Evolutionary conservation across 805 yeast species (phyloP).

Genomic region (Metschnikowia drakensbergensis): DNA sequence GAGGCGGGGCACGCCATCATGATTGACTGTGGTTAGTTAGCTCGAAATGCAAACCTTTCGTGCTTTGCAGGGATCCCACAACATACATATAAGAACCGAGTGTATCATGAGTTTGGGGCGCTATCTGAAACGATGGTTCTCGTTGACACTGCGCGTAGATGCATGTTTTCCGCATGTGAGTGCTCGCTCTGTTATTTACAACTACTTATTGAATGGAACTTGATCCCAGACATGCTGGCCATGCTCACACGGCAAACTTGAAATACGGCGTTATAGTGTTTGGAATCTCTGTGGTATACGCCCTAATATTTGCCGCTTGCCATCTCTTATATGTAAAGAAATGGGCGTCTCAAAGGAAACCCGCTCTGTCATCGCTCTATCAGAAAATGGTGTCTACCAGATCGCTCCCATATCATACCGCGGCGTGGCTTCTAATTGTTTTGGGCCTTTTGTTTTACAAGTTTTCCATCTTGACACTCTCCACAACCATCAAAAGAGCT

Average conservation of each 20-base stretch:
- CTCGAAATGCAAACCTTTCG: not conserved
- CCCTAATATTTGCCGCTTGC: slow-evolving; percentile 31
- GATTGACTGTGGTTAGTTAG: slow-evolving; percentile 59
- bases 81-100: slow-evolving; percentile 76
- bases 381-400: slow-evolving; percentile 23
- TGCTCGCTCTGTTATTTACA: not conserved
- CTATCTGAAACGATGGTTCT: not conserved
- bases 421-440: slow-evolving; percentile 32
- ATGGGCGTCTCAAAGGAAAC: slow-evolving; percentile 39
- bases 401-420: slow-evolving; percentile 34
- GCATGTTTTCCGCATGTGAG: not conserved
- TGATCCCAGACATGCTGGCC: slow-evolving; percentile 43
- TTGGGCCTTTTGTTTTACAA: slow-evolving; percentile 30
- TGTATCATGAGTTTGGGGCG: slow-evolving; percentile 66
- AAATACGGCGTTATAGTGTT: slow-evolving; percentile 57
- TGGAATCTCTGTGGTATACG: slow-evolving; percentile 38
- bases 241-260: slow-evolving; percentile 52
- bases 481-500: slow-evolving; percentile 45
- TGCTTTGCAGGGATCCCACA: not conserved
- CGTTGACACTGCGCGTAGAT: slow-evolving; percentile 1
- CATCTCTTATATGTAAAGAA: slow-evolving; percentile 28
- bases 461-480: slow-evolving; percentile 28
- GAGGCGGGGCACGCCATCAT: slow-evolving; percentile 83
- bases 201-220: slow-evolving; percentile 6
- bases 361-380: slow-evolving; percentile 19